Base-by-base conservation (phyloP, 495 filamentous ascomycete species). In the Paragyromitra xinjiangensis region DNA sequence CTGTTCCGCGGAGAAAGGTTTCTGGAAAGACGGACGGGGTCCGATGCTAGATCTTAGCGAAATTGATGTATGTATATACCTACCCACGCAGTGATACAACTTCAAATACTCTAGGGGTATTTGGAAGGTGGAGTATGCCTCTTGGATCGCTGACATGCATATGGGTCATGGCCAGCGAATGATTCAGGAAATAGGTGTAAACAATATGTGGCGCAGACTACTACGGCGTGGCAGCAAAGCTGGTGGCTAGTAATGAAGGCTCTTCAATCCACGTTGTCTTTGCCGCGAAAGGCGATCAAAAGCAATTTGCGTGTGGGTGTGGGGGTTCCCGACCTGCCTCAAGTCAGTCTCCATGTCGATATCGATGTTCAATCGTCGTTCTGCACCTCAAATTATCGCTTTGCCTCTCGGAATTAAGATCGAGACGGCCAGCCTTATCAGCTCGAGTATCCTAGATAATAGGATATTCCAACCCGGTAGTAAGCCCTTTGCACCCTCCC, bases 1-100 rank as follows among this genome's bases (percentile, higher is more conserved):
- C 42, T 48, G 64, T 70, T 58, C 73, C 73, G 68, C 73, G 73
- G 73, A 71, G 45, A 76, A 71, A 19, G 39, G 39, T 26, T 8
- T 63, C 22, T 26, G 16, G 14, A n/a, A 26, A 45, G 5, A 11
- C 16, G 58, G 70, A 37, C 65, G 44, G 34, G 70, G 50, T 65
- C 58, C 12, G 48, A 68, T 61, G 19, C 42, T 22, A 48, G 26
- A 59, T 34, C 34, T 6, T 69, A 22, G 3, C 16, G 19, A 34
- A 24, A 51, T 22, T 26, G 26, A 22, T 64, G 42, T 48, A 29
- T 24, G 19, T 11, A 55, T 19, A 26, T 66, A 19, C 26, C 64
- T 64, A 19, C 61, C 22, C 9, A 39, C 6, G 19, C 34, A 64
- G 26, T 45, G 44, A 39, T 45, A 45, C 61, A 62, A 16, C 58